Evolutionary conservation across 78 protist genomes (phyloP).

Genomic region (Tieghemostelium lacteum): DNA sequence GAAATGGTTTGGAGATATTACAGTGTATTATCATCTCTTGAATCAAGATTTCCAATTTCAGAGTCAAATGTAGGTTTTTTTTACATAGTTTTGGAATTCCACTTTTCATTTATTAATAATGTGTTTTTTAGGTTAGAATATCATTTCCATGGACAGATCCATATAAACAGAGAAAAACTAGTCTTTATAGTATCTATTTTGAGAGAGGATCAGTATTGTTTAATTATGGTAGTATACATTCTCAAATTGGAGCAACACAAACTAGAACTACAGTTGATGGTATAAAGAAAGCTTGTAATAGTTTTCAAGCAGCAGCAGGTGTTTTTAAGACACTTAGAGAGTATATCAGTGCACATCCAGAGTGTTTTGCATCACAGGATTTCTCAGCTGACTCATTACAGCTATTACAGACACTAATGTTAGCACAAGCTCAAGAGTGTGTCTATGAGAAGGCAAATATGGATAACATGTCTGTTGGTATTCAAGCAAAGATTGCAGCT

Average conservation of each 20-base stretch:
- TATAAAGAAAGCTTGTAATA: constrained; percentile 69
- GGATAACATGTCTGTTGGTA: constrained; percentile 56
- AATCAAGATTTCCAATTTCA: constrained; percentile 69
- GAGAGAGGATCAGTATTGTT: constrained; percentile 75
- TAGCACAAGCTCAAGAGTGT: constrained; percentile 84
- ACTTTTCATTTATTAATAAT: not conserved
- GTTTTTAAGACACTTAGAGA: constrained; percentile 44
- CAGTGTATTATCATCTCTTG: constrained; percentile 56
- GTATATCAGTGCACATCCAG: constrained; percentile 53
- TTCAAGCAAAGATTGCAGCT: constrained; percentile 71
- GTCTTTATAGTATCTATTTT: constrained; percentile 57
- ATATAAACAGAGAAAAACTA: constrained; percentile 50
- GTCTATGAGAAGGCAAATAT: constrained; percentile 77
- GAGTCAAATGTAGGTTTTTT: constrained; percentile 59
- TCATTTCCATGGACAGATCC: constrained; percentile 75
- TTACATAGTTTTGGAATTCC: not conserved
- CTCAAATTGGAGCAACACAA: constrained; percentile 48
- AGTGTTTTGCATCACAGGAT: constrained; percentile 64
- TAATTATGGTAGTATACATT: constrained; percentile 60
- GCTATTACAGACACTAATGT: constrained; percentile 20
- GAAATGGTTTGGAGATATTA: constrained; percentile 73
- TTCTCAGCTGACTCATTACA: constrained; percentile 53
- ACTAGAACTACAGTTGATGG: constrained; percentile 64
- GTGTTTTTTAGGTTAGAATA: constrained; percentile 55
- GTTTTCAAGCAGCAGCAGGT: constrained; percentile 74